Evolutionary conservation across 805 yeast species (phyloP), one percentile per base, ranked within the genome.

Genomic region (Starmerella floricola): DNA sequence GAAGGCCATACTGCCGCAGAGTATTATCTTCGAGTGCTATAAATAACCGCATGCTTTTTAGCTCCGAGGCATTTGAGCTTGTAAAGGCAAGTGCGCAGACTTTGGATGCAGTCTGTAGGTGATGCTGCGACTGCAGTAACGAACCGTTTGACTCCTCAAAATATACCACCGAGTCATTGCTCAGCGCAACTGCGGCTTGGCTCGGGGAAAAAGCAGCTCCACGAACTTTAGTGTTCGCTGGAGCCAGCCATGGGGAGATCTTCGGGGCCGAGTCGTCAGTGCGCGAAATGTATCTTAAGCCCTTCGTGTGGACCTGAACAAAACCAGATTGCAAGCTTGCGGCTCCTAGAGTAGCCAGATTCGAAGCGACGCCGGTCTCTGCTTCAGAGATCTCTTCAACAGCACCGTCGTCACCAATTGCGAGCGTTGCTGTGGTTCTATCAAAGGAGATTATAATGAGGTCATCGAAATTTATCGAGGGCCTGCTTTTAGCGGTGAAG

Each of bases 171-270:
- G 81, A 87, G 42, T 76, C 67, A 53, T 78, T 82, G 2, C 91
- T 77, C 3, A 91, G 60, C 0, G 78, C 85, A 4, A 88, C 52
- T 0, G 72, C 74, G 0, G 87, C 64, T 59, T 91, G 97, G 2
- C 71, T 67, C 19, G 68, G 64, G 15, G 85, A 83, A 2, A 79
- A 61, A 1, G 82, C 56, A 0, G 84, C 78, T n/a, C 65, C 62
- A 0, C 71, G 53, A 31, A 91, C 68, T 19, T 70, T 65, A 17
- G 77, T 72, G 2, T 91, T 94, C 0, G 78, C 76, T 0, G 95
- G 94, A 1, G 94, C 84, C 23, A 60, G 64, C 97, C 97, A 91
- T 47, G 79, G 79, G 12, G 68, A 61, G n/a, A 61, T 57, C n/a
- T 55, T 49, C 23, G 52, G 53, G 16, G 52, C 15, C 12, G 27